These are phyloP conservation scores for Vachellia collinsii DNA, from an alignment of 306 rosid genomes.

Conservation along the genomic window DNA sequence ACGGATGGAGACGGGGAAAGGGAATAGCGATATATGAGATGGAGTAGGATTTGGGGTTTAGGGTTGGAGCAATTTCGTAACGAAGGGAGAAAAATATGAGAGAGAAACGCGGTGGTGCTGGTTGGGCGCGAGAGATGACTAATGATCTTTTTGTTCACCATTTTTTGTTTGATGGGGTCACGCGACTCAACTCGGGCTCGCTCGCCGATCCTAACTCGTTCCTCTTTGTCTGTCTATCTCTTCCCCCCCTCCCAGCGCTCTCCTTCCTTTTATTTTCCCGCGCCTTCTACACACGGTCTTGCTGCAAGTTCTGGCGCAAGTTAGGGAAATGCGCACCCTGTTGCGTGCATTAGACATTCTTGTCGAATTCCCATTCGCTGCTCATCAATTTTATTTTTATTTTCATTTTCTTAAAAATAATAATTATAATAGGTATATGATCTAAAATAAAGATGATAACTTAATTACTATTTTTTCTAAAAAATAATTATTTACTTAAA, in stretches of 20 bases:
- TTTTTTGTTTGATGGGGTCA: constrained; percentile 38
- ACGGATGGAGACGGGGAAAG: neutral
- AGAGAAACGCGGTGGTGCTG: constrained; percentile 38
- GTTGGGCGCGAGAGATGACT: constrained; percentile 42
- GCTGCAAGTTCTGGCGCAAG: too few species aligned
- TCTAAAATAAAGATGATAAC: too few species aligned
- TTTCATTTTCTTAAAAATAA: too few species aligned
- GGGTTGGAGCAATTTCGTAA: constrained; percentile 32
- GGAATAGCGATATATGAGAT: neutral
- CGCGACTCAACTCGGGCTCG: constrained; percentile 45
- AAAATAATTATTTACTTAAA: too few species aligned
- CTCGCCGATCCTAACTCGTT: constrained; percentile 45
- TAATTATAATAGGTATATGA: too few species aligned
- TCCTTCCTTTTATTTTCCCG: constrained; percentile 34
- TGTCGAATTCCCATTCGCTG: too few species aligned
- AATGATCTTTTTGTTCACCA: constrained; percentile 65
- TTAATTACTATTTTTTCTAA: too few species aligned
- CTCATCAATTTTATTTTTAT: too few species aligned
- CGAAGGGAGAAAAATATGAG: constrained; percentile 38
- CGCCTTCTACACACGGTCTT: constrained; percentile 38
- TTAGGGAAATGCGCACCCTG: too few species aligned
- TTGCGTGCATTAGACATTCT: too few species aligned
- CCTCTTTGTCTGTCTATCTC: constrained; percentile 34
- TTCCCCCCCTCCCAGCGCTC: neutral
- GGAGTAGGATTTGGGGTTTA: constrained; percentile 33